Conservation (phyloP, 192 early-diverging fungal species). For the Kickxella alabastrina region DNA sequence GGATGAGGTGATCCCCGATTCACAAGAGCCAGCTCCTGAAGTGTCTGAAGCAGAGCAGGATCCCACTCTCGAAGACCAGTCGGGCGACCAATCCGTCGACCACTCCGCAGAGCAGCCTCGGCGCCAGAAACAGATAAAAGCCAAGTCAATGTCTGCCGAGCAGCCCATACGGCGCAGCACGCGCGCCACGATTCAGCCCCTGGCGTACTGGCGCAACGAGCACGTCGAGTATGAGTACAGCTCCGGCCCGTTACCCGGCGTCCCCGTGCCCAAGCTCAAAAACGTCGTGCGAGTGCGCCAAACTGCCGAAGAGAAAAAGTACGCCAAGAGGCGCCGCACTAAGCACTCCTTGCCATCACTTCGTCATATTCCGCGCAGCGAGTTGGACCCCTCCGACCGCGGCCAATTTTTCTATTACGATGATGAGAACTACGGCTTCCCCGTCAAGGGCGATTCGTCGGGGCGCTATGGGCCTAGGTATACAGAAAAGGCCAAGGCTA, state of each 20-base stretch:
- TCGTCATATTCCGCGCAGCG: slow-evolving; percentile 15
- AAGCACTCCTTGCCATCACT: slow-evolving; percentile 17
- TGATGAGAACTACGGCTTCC: slow-evolving; percentile 42
- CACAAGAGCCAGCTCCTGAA: neutral
- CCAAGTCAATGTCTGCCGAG: neutral
- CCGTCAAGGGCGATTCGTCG: slow-evolving; percentile 9
- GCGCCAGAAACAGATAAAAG: neutral
- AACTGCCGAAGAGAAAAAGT: slow-evolving; percentile 39
- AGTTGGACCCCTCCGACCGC: slow-evolving; percentile 26
- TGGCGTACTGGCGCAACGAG: slow-evolving; percentile 51
- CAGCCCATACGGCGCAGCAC: slow-evolving; percentile 32
- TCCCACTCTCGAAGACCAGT: neutral
- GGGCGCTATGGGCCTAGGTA: slow-evolving; percentile 23
- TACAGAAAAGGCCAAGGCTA: neutral
- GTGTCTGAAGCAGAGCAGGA: neutral
- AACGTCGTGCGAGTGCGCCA: slow-evolving; percentile 46
- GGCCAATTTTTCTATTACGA: slow-evolving; percentile 44
- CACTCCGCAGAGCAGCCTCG: neutral
- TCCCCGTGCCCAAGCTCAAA: slow-evolving; percentile 31
- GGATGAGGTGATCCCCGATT: neutral
- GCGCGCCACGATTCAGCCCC: slow-evolving; percentile 29
- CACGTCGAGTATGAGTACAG: slow-evolving; percentile 48
- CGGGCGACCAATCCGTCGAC: too few relatives aligned
- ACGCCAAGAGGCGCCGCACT: slow-evolving; percentile 29
- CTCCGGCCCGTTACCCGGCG: slow-evolving; percentile 1